Evolutionary conservation across 163 green algal species (phyloP).

Genomic region (Chloromonas sp.): DNA sequence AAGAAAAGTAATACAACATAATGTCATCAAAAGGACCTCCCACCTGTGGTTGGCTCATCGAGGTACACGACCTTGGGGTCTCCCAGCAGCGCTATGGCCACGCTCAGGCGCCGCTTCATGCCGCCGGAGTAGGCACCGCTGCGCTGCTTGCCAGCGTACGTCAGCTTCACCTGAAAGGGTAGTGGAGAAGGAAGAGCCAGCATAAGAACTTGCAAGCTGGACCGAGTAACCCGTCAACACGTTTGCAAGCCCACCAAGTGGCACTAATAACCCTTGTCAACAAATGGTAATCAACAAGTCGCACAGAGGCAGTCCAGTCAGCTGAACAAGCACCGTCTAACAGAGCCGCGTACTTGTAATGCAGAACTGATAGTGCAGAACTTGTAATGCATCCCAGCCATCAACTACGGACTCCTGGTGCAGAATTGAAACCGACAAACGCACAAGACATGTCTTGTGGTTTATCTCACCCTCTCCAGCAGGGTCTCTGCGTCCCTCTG

Average conservation of each 20-base stretch:
- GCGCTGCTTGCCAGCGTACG: slow-evolving; percentile 40
- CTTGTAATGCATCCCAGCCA: too few relatives aligned
- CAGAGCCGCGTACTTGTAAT: too few relatives aligned
- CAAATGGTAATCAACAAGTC: neutral
- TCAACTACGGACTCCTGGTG: neutral
- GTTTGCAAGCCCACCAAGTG: neutral
- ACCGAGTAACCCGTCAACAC: neutral
- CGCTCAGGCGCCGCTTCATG: slow-evolving; percentile 67
- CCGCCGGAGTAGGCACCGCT: slow-evolving; percentile 63
- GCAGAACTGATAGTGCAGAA: too few relatives aligned
- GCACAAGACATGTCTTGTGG: neutral
- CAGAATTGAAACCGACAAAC: neutral
- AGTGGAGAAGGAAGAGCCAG: neutral
- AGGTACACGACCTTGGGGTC: slow-evolving; percentile 74
- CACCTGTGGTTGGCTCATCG: slow-evolving; percentile 81
- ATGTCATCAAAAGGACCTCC: neutral
- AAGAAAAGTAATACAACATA: neutral
- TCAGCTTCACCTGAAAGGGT: slow-evolving; percentile 48
- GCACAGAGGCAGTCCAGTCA: too few relatives aligned
- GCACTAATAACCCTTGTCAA: neutral
- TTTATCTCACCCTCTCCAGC: slow-evolving; percentile 46
- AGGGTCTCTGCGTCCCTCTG: slow-evolving; percentile 27
- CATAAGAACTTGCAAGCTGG: neutral
- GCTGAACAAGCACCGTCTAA: too few relatives aligned
- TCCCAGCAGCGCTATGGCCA: slow-evolving; percentile 62